phyloP scores from a whole-genome alignment of 257 asterid genomes.

The Paulownia fortunei region DNA sequence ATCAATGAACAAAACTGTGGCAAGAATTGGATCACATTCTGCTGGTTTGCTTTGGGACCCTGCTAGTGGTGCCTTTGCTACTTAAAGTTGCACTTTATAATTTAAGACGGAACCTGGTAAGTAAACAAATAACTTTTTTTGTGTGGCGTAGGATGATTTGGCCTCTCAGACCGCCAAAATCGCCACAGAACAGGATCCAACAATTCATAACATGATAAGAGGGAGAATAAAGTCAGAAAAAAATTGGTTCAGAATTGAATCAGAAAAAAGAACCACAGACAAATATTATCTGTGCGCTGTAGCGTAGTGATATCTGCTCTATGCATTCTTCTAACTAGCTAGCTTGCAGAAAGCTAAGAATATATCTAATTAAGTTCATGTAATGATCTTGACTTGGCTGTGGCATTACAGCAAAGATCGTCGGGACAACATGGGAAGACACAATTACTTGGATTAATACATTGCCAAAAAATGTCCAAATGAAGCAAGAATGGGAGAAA shows the following conservation, averaged over 20 bases:
- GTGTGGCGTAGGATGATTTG: constrained; percentile 38
- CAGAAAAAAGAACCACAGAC: too few species aligned
- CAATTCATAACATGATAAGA: background rate
- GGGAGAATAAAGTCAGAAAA: constrained; percentile 3
- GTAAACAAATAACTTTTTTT: too few species aligned
- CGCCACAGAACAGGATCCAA: constrained; percentile 19
- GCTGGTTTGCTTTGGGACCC: constrained; percentile 23
- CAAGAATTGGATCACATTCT: constrained; percentile 19
- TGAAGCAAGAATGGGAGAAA: background rate
- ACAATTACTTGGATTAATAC: background rate
- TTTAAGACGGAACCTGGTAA: constrained; percentile 15
- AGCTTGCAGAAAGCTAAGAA: too few species aligned
- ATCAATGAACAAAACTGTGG: background rate
- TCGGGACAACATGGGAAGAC: background rate
- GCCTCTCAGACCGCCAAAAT: constrained; percentile 32
- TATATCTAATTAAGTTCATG: too few species aligned
- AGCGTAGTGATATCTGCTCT: too few species aligned
- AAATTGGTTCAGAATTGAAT: background rate
- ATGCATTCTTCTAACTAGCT: too few species aligned
- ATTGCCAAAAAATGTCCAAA: background rate
- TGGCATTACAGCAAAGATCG: background rate
- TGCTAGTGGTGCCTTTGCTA: constrained; percentile 26
- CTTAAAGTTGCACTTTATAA: constrained; percentile 27
- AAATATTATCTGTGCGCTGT: too few species aligned
- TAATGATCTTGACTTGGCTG: too few species aligned